A percentile compares a stretch with the other conserved stretches of the same genome.
phyloP scores from a whole-genome alignment of 495 filamentous ascomycete genomes.

The Penicillium soppii region DNA sequence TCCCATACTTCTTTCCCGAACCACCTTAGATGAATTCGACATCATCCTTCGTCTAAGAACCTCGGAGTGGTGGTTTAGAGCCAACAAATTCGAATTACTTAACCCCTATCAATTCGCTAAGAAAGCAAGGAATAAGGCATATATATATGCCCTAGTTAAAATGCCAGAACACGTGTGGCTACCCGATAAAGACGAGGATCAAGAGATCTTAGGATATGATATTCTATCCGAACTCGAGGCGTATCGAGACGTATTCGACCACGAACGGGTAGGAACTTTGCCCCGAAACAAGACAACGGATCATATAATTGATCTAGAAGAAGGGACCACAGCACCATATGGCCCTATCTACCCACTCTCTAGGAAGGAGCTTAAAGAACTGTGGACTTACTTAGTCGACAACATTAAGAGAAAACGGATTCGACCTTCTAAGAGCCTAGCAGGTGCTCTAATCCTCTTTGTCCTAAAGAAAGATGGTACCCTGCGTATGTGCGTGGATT shows the following conservation, averaged over 20 bases:
- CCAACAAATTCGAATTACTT: neutral
- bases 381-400: too few species aligned
- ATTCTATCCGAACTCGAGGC: neutral
- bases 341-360: too few species aligned
- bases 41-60: neutral
- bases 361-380: too few species aligned
- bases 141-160: neutral
- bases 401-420: too few species aligned
- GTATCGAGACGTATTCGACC: too few species aligned
- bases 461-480: neutral
- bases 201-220: neutral
- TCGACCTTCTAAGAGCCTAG: neutral
- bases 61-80: neutral
- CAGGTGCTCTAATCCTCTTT: neutral
- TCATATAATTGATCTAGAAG: too few species aligned
- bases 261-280: too few species aligned
- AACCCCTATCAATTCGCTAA: neutral
- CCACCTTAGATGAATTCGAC: neutral
- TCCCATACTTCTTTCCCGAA: neutral
- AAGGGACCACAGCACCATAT: too few species aligned
- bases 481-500: neutral
- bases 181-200: neutral
- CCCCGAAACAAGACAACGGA: too few species aligned
- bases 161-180: neutral
- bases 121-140: neutral